Evolutionary conservation across 192 early-diverging fungal genomes (phyloP), one percentile per base, ranked within the genome.

Genomic region (Linnemannia zychae): DNA sequence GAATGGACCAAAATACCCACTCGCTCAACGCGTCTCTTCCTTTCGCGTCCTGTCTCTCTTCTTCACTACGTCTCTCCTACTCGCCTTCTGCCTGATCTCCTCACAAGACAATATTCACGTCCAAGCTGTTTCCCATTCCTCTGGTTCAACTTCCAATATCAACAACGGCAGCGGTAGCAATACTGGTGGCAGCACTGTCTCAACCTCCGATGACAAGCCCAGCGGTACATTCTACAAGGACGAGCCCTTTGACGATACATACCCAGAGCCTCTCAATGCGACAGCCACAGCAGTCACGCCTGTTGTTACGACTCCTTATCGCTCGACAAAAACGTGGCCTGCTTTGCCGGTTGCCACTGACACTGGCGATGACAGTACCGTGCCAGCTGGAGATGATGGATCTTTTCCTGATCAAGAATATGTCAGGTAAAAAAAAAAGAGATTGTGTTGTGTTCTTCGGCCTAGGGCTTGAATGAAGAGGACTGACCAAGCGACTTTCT

Each of bases 381-480:
- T 20, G 15, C 24, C 4, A 60, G 4, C n/a, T 38, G 71, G 65
- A 15, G 53, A n/a, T 28, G 49, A 48, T 7, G 24, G 7, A 17
- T 24, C 57, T 5, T 73, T 76, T 49, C 80, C 80, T 31, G 74
- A 76, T 22, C 80, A 70, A n/a, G 80, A 82, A 72, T 82, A 82
- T 69, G 24, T 82, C 44, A 75, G 75, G 80, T 76, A 81, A 28
- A 31, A 5, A 33, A 0, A 11, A 16, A n/a, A 38, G 18, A n/a
- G 65, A 66, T 34, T 66, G n/a, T 37, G 0, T 44, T 71, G 36
- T 60, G 44, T 18, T 33, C 48, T 0, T 50, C 18, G n/a, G 20
- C 60, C 24, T 31, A 2, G 47, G 9, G 37, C 31, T 71, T 69
- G 38, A 0, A 40, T 9, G 28, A 7, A 36, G 57, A 63, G 9